Conservation (phyloP, 306 rosid species). For the Malus orientalis region DNA sequence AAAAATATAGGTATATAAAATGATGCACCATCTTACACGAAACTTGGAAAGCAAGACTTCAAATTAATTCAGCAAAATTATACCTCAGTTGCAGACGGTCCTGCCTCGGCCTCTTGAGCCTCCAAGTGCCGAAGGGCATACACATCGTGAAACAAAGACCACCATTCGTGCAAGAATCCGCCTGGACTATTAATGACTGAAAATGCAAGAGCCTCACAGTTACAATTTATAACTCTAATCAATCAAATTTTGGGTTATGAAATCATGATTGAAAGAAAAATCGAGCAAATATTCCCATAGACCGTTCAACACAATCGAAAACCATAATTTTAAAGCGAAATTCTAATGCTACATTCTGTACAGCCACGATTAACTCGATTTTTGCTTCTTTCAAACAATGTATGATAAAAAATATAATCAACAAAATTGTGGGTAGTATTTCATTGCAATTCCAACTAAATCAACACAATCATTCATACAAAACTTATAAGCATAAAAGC, state of each 20-base stretch:
- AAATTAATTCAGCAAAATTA: not conserved
- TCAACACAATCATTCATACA: not conserved
- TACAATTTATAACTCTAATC: not conserved
- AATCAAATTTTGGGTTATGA: slow-evolving; percentile 4
- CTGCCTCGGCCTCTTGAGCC: slow-evolving; percentile 11
- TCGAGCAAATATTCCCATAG: not conserved
- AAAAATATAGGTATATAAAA: not conserved
- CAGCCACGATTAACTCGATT: not conserved
- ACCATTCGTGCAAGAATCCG: slow-evolving; percentile 57
- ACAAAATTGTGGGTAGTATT: not conserved
- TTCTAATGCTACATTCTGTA: not conserved
- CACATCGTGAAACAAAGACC: slow-evolving; percentile 36
- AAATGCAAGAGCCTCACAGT: not conserved
- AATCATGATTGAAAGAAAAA: not conserved
- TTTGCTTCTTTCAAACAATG: not conserved
- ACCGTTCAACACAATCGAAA: not conserved
- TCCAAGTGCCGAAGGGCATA: not conserved
- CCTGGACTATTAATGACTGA: slow-evolving; percentile 27
- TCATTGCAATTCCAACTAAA: not conserved
- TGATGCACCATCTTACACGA: not conserved
- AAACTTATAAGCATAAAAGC: not conserved
- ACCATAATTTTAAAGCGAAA: not conserved
- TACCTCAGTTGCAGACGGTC: slow-evolving; percentile 21
- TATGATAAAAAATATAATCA: not conserved
- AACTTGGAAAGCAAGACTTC: not conserved